Evolutionary conservation across 257 asterid species (phyloP).

Genomic region (Coffea eugenioides): DNA sequence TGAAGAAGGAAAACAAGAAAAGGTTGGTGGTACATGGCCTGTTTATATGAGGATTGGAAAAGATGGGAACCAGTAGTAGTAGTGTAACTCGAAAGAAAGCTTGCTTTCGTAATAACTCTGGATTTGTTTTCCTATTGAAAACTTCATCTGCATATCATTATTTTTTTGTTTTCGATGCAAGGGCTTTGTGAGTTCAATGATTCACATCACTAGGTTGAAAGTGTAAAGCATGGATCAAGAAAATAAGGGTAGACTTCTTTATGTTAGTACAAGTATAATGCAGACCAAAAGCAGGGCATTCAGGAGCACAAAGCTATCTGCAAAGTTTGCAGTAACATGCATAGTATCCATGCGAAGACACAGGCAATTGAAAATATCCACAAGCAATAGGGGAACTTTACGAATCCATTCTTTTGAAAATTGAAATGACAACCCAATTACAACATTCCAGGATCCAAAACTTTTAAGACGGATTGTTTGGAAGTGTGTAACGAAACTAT

Average conservation of each 20-base stretch:
- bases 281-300: neutral
- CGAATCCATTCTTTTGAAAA: neutral
- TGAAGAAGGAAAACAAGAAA: conserved; percentile 41
- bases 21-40: conserved; percentile 42
- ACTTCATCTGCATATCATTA: too few species aligned
- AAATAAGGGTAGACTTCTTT: neutral
- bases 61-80: conserved; percentile 34
- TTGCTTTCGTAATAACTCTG: too few species aligned
- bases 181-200: too few species aligned
- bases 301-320: neutral
- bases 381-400: neutral
- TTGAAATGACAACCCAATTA: neutral
- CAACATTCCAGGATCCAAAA: neutral
- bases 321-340: neutral
- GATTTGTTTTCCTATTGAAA: too few species aligned
- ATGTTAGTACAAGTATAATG: neutral
- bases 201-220: neutral
- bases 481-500: conserved; percentile 3
- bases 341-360: neutral
- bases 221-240: neutral
- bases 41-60: conserved; percentile 69
- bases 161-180: too few species aligned
- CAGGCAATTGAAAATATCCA: neutral
- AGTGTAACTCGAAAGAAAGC: neutral
- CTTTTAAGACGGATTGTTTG: conserved; percentile 3